Base-by-base conservation (phyloP, 2,329 filamentous ascomycete genomes). In the Clonostachys chloroleuca region DNA sequence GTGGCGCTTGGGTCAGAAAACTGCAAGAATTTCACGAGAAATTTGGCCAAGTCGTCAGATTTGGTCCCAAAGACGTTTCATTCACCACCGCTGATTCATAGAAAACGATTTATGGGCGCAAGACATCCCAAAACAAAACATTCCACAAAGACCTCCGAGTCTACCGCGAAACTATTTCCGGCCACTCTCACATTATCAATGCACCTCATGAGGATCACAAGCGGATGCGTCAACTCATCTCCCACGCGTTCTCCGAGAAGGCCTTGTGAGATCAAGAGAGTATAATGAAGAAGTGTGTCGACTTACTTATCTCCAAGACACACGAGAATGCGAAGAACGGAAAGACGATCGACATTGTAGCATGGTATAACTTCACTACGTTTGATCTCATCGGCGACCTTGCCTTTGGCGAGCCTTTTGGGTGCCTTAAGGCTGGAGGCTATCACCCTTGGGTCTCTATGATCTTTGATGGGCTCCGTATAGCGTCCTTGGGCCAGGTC, bases 211-310 rank as follows among this genome's bases (percentile, higher is more conserved):
- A 30, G 8, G 17, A 40, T 40, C 20, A 30, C 17, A n/a, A 39
- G 40, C 34, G 43, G 7, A 34, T 45, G 12, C 34, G 24, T 17
- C 35, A 35, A 20, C 13, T 33, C 12, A 39, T 40, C 5, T 13
- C 43, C 5, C 43, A 48, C 24, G 47, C 33, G 35, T 48, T 48
- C 34, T 51, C 51, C 40, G 51, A 60, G 46, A 51, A 54, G 48
- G 50, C 59, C 47, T 45, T 66, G 51, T 57, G 54, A 20, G 61
- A 57, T n/a, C 62, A 66, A 43, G 61, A 65, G 47, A 52, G 53
- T 1, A 55, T 61, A 40, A 56, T 67, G 43, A 42, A 40, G 6
- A 51, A 51, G 3, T 60, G 65, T 40, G 52, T 62, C n/a, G 51
- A 62, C 34, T 48, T 58, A 4, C 47, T 60, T 45, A n/a, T 16